Percentiles rank a stretch among this genome's conserved stretches.
Conservation (phyloP, 352 stramenopile species). For the Phytophthora megakarya region DNA sequence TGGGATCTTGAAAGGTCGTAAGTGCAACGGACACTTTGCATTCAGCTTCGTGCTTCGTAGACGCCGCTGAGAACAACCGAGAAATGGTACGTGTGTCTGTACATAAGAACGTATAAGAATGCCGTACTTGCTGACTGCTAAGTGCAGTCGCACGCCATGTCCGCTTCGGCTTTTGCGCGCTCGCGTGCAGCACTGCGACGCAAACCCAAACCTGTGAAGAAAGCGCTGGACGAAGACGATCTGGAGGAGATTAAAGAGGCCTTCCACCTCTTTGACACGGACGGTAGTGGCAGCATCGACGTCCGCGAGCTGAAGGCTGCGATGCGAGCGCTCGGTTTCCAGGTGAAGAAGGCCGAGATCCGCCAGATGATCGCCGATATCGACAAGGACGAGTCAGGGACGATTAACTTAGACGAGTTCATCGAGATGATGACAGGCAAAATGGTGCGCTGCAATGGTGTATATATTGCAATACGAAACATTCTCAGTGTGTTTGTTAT, state of each 20-base stretch:
- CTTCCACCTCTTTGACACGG: constrained; percentile 94
- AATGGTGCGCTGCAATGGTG: constrained; percentile 60
- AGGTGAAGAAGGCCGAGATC: constrained; percentile 94
- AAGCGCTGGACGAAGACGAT: constrained; percentile 91
- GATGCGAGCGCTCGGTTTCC: constrained; percentile 94
- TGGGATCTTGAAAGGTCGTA: not conserved
- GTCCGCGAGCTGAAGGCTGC: constrained; percentile 94
- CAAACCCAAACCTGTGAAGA: constrained; percentile 70
- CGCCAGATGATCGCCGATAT: constrained; percentile 92
- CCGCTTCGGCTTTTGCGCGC: constrained; percentile 65
- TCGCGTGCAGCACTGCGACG: constrained; percentile 62
- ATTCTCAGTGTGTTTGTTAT: not conserved
- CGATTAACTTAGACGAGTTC: constrained; percentile 93
- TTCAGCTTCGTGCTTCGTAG: constrained; percentile 4
- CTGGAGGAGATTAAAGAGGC: constrained; percentile 94
- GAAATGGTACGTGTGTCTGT: constrained; percentile 18
- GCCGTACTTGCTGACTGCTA: not conserved
- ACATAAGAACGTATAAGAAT: not conserved
- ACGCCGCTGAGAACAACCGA: not conserved
- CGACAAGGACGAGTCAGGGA: constrained; percentile 92
- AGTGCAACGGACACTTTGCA: constrained; percentile 18
- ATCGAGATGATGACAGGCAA: constrained; percentile 95
- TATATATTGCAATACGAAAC: not conserved
- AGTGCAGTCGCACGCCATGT: constrained; percentile 51
- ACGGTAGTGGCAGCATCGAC: constrained; percentile 91